Conservation (phyloP, 2,329 filamentous ascomycete species). For the Ophiostoma novo-ulmi region DNA sequence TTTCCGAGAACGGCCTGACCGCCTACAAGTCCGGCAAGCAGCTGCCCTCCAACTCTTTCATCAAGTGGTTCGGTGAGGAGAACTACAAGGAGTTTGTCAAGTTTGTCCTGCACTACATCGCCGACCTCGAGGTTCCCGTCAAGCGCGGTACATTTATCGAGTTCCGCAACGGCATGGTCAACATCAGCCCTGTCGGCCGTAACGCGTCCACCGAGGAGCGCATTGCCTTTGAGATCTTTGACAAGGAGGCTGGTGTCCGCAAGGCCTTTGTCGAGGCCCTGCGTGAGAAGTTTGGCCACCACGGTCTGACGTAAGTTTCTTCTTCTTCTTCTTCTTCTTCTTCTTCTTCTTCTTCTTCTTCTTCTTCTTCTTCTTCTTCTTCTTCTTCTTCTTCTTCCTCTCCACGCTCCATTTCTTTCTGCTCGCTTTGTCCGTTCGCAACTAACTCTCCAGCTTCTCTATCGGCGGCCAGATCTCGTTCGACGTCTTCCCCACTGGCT, state of each 20-base stretch:
- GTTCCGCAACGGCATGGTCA: conserved; percentile 90
- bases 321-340: not conserved
- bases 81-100: conserved; percentile 72
- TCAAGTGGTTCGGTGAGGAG: conserved; percentile 80
- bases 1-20: conserved; percentile 92
- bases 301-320: conserved; percentile 59
- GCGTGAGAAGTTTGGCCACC: conserved; percentile 74
- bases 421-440: too few species aligned
- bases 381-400: too few species aligned
- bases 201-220: conserved; percentile 80
- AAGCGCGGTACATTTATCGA: conserved; percentile 83
- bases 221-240: conserved; percentile 74
- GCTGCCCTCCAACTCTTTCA: conserved; percentile 78
- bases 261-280: conserved; percentile 70
- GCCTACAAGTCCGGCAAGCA: conserved; percentile 77
- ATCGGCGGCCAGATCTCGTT: conserved; percentile 98
- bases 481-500: conserved; percentile 92
- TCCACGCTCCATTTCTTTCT: too few species aligned
- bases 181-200: conserved; percentile 75
- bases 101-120: conserved; percentile 76
- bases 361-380: not conserved
- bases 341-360: not conserved
- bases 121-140: conserved; percentile 75
- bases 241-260: conserved; percentile 71
- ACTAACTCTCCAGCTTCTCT: conserved; percentile 52